Evolutionary conservation across 169 alveolate species (phyloP), one percentile per base, ranked within the genome.

Genomic region (Plasmodium cynomolgi): DNA sequence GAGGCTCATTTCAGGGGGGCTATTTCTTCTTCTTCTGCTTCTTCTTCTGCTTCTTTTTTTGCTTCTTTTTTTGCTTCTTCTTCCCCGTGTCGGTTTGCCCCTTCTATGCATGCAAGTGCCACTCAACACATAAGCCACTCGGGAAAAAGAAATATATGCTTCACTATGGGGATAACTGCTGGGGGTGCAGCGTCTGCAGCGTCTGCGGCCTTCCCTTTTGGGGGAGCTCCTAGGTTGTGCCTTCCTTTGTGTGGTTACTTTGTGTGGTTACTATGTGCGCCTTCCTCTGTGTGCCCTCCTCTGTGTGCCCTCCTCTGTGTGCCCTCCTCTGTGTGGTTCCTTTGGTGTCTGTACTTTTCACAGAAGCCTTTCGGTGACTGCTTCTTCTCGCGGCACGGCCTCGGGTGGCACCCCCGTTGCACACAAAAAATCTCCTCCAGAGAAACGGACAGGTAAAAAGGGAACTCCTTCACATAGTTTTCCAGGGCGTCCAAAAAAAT

Each of bases 41-140:
- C 34, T 73, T 73, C 34, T 7, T 73, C 34, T 7, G n/a, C n/a
- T n/a, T n/a, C n/a, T n/a, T n/a, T n/a, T n/a, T n/a, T n/a, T n/a
- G n/a, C n/a, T n/a, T n/a, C n/a, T n/a, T n/a, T n/a, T n/a, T n/a
- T n/a, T n/a, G n/a, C n/a, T 50, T 50, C 62, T 50, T 50, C 58
- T 44, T 80, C 31, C 31, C 58, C 6, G 17, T 31, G 8, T n/a
- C 23, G 62, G 44, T 58, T 29, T n/a, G 2, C 15, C 72, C 72
- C 47, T 82, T 82, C 47, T 82, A 20, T 82, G 90, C 90, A 82
- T 33, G 8, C 72, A 82, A 82, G 90, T 82, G 90, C 90, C 54
- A 17, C 33, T 56, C 17, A 15, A 26, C 9, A 17, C 17, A 2
- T 23, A 23, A 26, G 37, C 4, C 37, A 68, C 31, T 29, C 31